These are phyloP conservation scores for Fusarium sp. DNA, from an alignment of 2,329 filamentous ascomycete species.

Conservation along the genomic window DNA sequence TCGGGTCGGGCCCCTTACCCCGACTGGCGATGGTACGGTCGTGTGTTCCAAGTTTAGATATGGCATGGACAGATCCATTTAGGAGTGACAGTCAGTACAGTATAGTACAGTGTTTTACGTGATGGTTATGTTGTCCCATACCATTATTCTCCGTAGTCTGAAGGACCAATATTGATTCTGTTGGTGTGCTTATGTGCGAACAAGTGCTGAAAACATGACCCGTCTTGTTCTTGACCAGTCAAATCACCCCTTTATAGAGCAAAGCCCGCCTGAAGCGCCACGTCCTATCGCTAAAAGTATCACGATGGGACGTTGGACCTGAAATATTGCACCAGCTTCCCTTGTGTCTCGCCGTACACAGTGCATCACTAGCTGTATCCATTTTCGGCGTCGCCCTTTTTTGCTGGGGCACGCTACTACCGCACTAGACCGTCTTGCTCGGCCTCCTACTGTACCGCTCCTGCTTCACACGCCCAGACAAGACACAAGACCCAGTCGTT, in stretches of 20 bases:
- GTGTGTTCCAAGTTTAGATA: slow-evolving; percentile 42
- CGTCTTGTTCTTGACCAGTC: slow-evolving; percentile 3
- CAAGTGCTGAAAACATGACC: not conserved
- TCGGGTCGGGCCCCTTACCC: slow-evolving; percentile 37
- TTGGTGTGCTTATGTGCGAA: not conserved
- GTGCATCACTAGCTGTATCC: slow-evolving; percentile 34
- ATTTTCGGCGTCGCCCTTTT: slow-evolving; percentile 38
- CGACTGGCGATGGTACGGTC: slow-evolving; percentile 36
- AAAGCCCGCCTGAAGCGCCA: slow-evolving; percentile 33
- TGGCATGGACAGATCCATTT: slow-evolving; percentile 24
- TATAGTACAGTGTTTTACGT: slow-evolving; percentile 1
- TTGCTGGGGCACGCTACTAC: slow-evolving; percentile 37
- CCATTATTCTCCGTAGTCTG: not conserved
- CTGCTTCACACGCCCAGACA: slow-evolving; percentile 10
- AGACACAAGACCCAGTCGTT: slow-evolving; percentile 38
- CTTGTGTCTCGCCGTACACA: slow-evolving; percentile 32
- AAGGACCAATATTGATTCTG: not conserved
- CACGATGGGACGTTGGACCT: slow-evolving; percentile 42
- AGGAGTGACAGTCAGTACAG: slow-evolving; percentile 33
- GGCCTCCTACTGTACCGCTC: slow-evolving; percentile 1
- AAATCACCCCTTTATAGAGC: slow-evolving; percentile 29
- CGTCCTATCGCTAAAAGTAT: slow-evolving; percentile 36
- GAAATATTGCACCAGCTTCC: slow-evolving; percentile 12
- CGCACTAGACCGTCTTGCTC: slow-evolving; percentile 19
- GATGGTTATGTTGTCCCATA: not conserved